These are phyloP conservation scores for Eucalyptus regnans DNA, from an alignment of 345 rosid species.

Conservation along the genomic window DNA sequence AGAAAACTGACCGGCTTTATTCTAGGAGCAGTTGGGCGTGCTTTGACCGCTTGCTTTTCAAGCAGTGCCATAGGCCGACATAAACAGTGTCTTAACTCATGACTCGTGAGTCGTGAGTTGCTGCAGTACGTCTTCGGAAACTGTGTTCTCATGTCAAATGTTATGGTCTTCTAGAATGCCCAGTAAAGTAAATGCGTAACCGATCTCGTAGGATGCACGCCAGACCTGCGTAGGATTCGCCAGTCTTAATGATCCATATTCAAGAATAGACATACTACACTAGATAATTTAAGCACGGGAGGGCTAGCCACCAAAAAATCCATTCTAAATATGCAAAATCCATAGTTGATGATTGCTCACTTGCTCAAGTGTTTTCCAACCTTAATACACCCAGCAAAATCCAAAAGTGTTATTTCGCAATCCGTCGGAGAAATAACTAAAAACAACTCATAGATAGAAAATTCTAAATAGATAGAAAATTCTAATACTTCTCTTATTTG, in stretches of 20 bases:
- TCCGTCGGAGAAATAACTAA: too few relatives aligned
- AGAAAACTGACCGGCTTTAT: neutral
- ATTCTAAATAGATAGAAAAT: too few relatives aligned
- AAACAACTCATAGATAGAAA: too few relatives aligned
- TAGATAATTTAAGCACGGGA: neutral
- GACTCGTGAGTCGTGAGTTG: rapidly evolving
- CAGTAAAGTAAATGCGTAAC: neutral
- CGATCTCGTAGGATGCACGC: neutral
- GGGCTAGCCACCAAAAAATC: neutral
- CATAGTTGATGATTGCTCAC: rapidly evolving
- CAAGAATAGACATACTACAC: neutral
- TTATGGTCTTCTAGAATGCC: neutral
- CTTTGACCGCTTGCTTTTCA: neutral
- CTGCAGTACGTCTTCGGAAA: neutral
- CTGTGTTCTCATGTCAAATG: neutral
- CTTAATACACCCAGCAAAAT: neutral
- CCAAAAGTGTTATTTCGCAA: too few relatives aligned
- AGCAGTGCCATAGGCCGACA: too few relatives aligned
- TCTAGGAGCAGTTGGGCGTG: neutral
- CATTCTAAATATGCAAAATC: rapidly evolving
- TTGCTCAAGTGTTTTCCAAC: neutral
- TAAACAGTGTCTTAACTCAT: too few relatives aligned
- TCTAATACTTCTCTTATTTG: too few relatives aligned
- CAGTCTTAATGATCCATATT: neutral
- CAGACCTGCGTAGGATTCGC: neutral